Conservation (phyloP, 139 green algal species). For the Tetraselmis striata region DNA sequence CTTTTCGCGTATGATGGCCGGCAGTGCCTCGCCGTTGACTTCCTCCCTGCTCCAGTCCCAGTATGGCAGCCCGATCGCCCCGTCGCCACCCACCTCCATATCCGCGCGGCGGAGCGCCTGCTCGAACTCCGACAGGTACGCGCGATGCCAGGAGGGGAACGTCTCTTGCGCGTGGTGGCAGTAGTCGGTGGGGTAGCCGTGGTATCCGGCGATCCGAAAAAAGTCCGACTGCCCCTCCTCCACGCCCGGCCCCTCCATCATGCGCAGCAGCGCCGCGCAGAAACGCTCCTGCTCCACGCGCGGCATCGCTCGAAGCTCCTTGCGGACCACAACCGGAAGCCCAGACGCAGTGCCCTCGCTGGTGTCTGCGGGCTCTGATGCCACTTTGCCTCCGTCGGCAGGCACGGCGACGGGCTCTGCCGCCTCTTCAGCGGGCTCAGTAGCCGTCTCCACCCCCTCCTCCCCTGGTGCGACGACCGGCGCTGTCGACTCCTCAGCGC, state of each 20-base stretch:
- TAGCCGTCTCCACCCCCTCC: no score
- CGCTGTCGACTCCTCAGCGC: no score
- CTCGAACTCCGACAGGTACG: conserved; percentile 27
- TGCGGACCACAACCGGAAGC: conserved; percentile 3
- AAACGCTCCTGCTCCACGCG: conserved; percentile 14
- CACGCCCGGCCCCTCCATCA: conserved; percentile 21
- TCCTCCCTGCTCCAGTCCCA: conserved; percentile 19
- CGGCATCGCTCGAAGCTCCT: conserved; percentile 14
- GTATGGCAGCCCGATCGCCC: conserved; percentile 22
- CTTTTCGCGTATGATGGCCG: conserved; percentile 6
- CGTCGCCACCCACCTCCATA: conserved; percentile 8
- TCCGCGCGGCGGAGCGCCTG: conserved; percentile 19
- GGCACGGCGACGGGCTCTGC: no score
- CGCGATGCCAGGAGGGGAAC: conserved; percentile 27
- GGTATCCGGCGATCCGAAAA: conserved; percentile 22
- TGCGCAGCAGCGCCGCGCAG: conserved; percentile 15
- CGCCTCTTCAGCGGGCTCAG: no score
- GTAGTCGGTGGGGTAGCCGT: conserved; percentile 20
- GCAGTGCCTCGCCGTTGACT: conserved; percentile 9
- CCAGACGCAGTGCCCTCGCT: no score
- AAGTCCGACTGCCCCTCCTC: conserved; percentile 3
- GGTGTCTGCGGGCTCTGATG: no score
- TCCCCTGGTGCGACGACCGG: no score
- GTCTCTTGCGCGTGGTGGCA: conserved; percentile 22
- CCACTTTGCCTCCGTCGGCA: no score